Base-by-base conservation (phyloP, 768 basidiomycete species). In the Psilocybe cyanescens region DNA sequence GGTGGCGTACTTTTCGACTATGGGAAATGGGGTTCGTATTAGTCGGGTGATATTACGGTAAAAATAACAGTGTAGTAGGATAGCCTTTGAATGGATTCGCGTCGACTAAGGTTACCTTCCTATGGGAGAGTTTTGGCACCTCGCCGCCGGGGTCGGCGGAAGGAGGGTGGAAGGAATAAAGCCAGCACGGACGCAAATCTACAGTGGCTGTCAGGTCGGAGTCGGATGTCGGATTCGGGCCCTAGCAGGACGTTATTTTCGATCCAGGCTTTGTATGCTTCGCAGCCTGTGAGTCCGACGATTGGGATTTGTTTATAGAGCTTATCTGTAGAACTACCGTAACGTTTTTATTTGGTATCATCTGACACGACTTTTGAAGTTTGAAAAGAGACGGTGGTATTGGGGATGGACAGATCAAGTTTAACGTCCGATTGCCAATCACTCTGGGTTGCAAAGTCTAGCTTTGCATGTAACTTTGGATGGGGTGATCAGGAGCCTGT, bases 91-190 rank as follows among this genome's bases (percentile, higher is more conserved):
- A 14, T 12, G 8, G 41, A 44, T 44, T 4, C 41, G 41, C 41
- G 6, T 44, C n/a, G 41, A n/a, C 4, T 12, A 44, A 44, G 41
- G 41, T 44, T 44, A 16, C 14, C 41, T 44, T 44, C 41, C 5
- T 44, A 44, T 44, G 41, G 14, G 41, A 44, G 41, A 44, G 41
- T 9, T 12, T 44, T 12, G 41, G 41, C n/a, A n/a, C 41, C 4
- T n/a, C 51, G 19, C 51, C 51, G 51, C 51, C 51, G 29, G 51
- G 30, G 51, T 53, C 51, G 51, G 51, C 51, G 51, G 51, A 53
- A 14, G 51, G 33, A 35, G 4, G 14, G n/a, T 33, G 33, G 51
- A 53, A 31, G n/a, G 16, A 39, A 8, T 33, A 37, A 29, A 37
- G 51, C 8, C 30, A 33, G 51, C 31, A 6, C 33, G 31, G 51